Base-by-base conservation (phyloP, 345 rosid species). In the Firmiana major region DNA sequence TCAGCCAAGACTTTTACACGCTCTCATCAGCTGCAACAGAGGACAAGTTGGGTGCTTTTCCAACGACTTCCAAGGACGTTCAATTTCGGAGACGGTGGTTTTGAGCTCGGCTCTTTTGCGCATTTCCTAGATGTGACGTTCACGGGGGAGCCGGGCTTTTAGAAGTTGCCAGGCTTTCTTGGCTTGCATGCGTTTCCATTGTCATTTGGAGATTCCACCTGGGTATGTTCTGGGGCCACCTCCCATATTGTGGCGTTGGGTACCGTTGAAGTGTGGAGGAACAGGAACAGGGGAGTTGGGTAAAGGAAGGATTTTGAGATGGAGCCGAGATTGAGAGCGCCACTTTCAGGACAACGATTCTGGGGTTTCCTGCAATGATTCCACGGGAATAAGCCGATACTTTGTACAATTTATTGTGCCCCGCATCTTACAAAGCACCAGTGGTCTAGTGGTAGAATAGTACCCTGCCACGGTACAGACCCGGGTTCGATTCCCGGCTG, bases 121-220 rank as follows among this genome's bases (percentile, higher is more conserved):
- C 97, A 96, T 92, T 81, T 96, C 97, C 87, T 92, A 93, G 28
- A 96, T 91, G 74, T 93, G 94, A 58, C 97, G 88, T 78, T 92
- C 97, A 9, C 97, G 92, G 75, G 81, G 73, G 75, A 96, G 81
- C 1, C 98, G 79, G 6, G 97, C 98, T 42, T 90, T 88, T 65
- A 89, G 94, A 71, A 96, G 97, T 80, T 92, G 97, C 57, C 91
- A 92, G 76, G 89, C 90, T 79, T 95, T 95, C 83, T 91, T 92
- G 40, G 90, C 89, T 48, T 93, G 99, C 98, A 93, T 92, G 16
- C 97, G 88, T 81, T 90, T 96, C 98, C 98, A 96, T 40, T 89
- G 95, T 97, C 98, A 96, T 82, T 91, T 92, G 8, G 97, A 90
- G 0, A 93, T 93, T 0, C 98, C 97, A 42, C 95, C 98, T 0